phyloP scores from a whole-genome alignment of 2,329 filamentous ascomycete species.

The Dactylellina leptospora region DNA sequence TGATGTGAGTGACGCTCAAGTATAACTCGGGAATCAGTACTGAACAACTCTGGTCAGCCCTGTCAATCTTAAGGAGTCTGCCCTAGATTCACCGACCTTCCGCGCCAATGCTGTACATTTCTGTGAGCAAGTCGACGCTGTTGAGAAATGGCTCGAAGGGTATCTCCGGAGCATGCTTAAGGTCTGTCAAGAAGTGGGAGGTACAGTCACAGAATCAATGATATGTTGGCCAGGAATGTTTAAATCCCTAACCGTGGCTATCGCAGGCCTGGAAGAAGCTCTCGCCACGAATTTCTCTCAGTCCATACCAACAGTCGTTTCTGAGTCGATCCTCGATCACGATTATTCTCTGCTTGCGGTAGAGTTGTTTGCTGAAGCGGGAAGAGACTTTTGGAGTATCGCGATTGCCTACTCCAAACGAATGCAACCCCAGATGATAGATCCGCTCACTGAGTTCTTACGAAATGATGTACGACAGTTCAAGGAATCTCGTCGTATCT shows the following conservation, averaged over 20 bases:
- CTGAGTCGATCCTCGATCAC: conserved; percentile 88
- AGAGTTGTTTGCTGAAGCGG: conserved; percentile 82
- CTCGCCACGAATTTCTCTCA: conserved; percentile 78
- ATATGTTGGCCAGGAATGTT: background rate
- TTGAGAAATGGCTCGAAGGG: conserved; percentile 89
- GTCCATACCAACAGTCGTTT: conserved; percentile 76
- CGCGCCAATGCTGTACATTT: conserved; percentile 87
- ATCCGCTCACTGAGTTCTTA: conserved; percentile 83
- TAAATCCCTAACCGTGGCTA: background rate
- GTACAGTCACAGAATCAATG: conserved; percentile 27
- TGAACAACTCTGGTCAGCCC: conserved; percentile 65
- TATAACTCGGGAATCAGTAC: background rate
- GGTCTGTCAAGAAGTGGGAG: conserved; percentile 71
- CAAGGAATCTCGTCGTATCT: conserved; percentile 72
- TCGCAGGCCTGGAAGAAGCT: conserved; percentile 74
- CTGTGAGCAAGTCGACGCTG: conserved; percentile 85
- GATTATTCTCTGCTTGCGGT: conserved; percentile 92
- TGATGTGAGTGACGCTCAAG: conserved; percentile 49
- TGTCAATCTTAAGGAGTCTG: conserved; percentile 90
- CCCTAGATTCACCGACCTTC: conserved; percentile 95
- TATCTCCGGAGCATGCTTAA: conserved; percentile 72
- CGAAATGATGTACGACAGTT: conserved; percentile 81
- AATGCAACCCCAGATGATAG: conserved; percentile 78
- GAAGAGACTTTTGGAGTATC: conserved; percentile 85
- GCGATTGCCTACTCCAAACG: conserved; percentile 77